Conservation (phyloP, 371 early-diverging fungal species). For the Mucor ambiguus region DNA sequence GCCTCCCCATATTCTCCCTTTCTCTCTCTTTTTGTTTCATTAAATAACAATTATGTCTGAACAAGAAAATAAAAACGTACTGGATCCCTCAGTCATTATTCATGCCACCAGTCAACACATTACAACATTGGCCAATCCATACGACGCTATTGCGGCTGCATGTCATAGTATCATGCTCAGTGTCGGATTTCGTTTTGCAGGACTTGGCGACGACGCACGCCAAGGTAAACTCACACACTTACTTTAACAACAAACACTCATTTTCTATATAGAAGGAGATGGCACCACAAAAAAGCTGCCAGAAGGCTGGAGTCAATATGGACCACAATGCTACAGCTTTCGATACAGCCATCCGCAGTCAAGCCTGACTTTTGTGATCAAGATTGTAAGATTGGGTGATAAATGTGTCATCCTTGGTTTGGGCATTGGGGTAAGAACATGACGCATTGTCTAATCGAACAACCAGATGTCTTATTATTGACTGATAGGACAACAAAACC, state of each 20-base stretch:
- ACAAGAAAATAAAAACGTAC: conserved; percentile 18
- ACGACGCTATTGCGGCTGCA: conserved; percentile 61
- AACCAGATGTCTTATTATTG: background rate
- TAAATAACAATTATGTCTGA: background rate
- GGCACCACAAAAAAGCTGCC: conserved; percentile 46
- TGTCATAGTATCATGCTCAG: conserved; percentile 62
- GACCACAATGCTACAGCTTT: conserved; percentile 62
- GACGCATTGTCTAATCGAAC: too few species aligned
- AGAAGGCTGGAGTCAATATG: conserved; percentile 57
- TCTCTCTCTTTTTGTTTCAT: conserved; percentile 10
- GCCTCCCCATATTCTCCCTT: too few species aligned
- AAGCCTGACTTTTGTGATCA: conserved; percentile 70
- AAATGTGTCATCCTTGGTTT: conserved; percentile 70
- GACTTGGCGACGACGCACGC: conserved; percentile 64
- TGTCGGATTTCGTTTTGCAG: conserved; percentile 63
- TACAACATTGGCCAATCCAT: conserved; percentile 37
- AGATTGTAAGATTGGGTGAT: conserved; percentile 65
- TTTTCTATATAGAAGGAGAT: conserved; percentile 34
- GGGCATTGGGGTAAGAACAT: conserved; percentile 58
- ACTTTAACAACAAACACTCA: background rate
- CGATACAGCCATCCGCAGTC: conserved; percentile 74
- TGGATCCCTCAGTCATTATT: conserved; percentile 46
- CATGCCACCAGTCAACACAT: conserved; percentile 29
- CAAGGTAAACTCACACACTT: conserved; percentile 29
- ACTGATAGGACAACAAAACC: conserved; percentile 61